Percentiles rank a stretch among this genome's conserved stretches.
Conservation (phyloP, 495 filamentous ascomycete species). For the Xylaria venustula region DNA sequence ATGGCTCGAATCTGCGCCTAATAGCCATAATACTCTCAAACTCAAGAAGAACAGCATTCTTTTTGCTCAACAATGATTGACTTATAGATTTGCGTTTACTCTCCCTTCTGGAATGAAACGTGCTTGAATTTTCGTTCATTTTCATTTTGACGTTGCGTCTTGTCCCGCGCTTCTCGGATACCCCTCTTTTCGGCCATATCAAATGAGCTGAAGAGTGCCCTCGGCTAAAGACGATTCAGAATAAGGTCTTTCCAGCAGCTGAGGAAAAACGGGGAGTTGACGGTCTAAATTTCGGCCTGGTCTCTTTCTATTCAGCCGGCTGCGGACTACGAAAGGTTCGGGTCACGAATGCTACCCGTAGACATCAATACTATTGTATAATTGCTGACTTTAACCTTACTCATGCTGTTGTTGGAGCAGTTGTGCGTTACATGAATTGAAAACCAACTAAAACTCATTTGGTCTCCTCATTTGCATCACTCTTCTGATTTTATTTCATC, state of each 20-base stretch:
- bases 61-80: not conserved
- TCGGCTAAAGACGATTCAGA: not conserved
- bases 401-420: not conserved
- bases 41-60: conserved; percentile 5
- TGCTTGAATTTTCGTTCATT: not conserved
- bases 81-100: not conserved
- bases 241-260: not conserved
- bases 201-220: not conserved
- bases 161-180: not conserved
- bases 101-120: not conserved
- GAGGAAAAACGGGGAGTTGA: not conserved
- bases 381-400: not conserved
- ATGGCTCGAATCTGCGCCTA: conserved; percentile 8
- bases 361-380: not conserved
- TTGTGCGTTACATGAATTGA: not conserved
- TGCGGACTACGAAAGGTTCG: not conserved
- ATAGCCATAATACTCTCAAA: conserved; percentile 1
- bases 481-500: too few species aligned
- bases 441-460: too few species aligned
- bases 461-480: too few species aligned
- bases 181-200: not conserved
- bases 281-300: not conserved
- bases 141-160: not conserved
- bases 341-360: not conserved
- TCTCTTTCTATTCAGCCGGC: not conserved